Evolutionary conservation across 2,329 filamentous ascomycete species (phyloP), one percentile per base, ranked within the genome.

Genomic region (Paraphaeosphaeria minitans): DNA sequence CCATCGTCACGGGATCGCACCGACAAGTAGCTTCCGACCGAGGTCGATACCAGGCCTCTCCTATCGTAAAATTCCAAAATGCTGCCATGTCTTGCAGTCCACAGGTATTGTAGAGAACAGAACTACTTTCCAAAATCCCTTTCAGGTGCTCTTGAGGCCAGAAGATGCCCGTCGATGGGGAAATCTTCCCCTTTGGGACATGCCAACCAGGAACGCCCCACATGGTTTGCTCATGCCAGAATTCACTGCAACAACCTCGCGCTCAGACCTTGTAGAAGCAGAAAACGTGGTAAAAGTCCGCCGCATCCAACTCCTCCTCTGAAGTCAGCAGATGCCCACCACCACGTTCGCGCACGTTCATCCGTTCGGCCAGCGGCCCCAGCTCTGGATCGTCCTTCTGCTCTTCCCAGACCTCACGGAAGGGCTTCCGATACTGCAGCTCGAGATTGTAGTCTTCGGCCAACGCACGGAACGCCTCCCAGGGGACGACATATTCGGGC

Each of bases 401-500:
- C 22, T 92, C 85, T 62, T 92, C 87, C 92, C 94, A 98, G 31
- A 99, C 90, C 66, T 98, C 93, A 42, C 87, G 80, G 75, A 99
- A 99, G 0, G 89, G 86, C 77, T 94, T 94, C 71, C 96, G 91
- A 73, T 97, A 99, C 78, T 97, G 90, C 68, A 98, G 80, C 76
- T 99, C 95, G 7, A 99, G 86, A 69, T 97, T 97, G 82, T 94
- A 99, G 74, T 98, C 93, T 74, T 97, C 93, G 19, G 95, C 95
- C 69, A 98, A 82, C 8, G 92, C 93, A 79, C 95, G 91, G 81
- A 99, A 98, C 0, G 93, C 93, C 75, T 97, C 93, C 94, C 95
- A 99, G 0, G 95, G 95, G 1, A 99, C 95, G 1, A 99, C 94
- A 74, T 97, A 99, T 80, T 99, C 95, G 2, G 95, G 94, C 8